Percentiles rank a stretch among this genome's conserved stretches.
Evolutionary conservation across 129 eudicot genomes (phyloP).

Genomic region (Scalesia atractyloides): DNA sequence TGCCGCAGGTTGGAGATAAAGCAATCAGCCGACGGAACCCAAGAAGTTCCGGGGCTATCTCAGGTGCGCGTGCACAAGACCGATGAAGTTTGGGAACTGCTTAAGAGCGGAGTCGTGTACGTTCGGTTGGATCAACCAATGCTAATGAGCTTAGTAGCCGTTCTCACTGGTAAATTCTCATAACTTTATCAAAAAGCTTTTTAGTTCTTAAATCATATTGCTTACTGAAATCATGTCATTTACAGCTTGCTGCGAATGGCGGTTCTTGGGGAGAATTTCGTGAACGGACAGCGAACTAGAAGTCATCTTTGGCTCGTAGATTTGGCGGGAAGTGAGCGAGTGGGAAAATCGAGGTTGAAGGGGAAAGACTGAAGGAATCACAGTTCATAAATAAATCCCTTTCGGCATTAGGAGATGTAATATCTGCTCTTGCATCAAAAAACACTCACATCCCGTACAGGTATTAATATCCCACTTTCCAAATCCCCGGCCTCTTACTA

Average conservation of each 20-base stretch:
- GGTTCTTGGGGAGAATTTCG: slow-evolving; percentile 67
- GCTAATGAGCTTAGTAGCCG: slow-evolving; percentile 98
- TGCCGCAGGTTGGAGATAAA: slow-evolving; percentile 74
- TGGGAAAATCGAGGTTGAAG: slow-evolving; percentile 91
- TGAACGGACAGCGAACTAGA: slow-evolving; percentile 76
- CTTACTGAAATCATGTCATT: neutral
- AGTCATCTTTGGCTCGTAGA: slow-evolving; percentile 98
- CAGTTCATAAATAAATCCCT: slow-evolving; percentile 92
- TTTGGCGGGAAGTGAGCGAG: slow-evolving; percentile 96
- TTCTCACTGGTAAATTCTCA: slow-evolving; percentile 99
- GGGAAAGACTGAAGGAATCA: slow-evolving; percentile 90
- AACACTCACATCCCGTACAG: slow-evolving; percentile 93
- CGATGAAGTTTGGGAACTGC: slow-evolving; percentile 89
- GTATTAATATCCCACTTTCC: no score
- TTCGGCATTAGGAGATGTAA: slow-evolving; percentile 95
- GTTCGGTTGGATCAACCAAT: slow-evolving; percentile 97
- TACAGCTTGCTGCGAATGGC: slow-evolving; percentile 89
- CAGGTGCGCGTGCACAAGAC: slow-evolving; percentile 69
- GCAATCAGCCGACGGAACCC: slow-evolving; percentile 97
- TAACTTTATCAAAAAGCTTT: no score
- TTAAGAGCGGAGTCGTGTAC: slow-evolving; percentile 62
- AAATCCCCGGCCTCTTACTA: no score
- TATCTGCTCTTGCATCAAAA: slow-evolving; percentile 95
- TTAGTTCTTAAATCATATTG: no score
- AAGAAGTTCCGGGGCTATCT: slow-evolving; percentile 95